A percentile compares a stretch with the other conserved stretches of the same genome.
Conservation (phyloP, 495 filamentous ascomycete genomes). For the Trichoderma orchidacearum region DNA sequence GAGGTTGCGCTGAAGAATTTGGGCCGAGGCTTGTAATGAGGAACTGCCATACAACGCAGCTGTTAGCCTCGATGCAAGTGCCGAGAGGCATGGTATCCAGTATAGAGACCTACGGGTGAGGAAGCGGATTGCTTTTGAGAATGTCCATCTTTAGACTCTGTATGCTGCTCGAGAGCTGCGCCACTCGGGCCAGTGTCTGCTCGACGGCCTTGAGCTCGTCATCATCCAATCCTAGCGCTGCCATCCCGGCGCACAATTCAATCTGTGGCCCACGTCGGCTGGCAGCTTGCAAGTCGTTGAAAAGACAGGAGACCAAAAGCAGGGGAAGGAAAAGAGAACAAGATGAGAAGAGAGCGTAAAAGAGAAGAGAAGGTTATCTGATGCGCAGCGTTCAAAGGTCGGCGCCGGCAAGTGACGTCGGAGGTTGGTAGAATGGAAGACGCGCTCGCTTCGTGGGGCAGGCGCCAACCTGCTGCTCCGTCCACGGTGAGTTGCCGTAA, state of each 20-base stretch:
- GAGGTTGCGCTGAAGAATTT: constrained; percentile 52
- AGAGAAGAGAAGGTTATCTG: too few species aligned
- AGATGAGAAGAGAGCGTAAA: neutral
- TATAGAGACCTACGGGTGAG: constrained; percentile 14
- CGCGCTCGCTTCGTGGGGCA: neutral
- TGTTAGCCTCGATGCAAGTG: too few species aligned
- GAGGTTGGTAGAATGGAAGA: neutral
- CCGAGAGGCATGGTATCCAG: neutral
- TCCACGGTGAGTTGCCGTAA: neutral
- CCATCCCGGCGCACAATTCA: too few species aligned
- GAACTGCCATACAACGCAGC: constrained; percentile 26
- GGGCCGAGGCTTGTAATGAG: constrained; percentile 53
- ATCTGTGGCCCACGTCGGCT: too few species aligned
- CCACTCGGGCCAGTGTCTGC: constrained; percentile 56
- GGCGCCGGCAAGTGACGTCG: neutral
- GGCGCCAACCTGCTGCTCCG: neutral
- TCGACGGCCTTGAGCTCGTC: constrained; percentile 65
- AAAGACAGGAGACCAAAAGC: neutral
- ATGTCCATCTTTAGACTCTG: constrained; percentile 37
- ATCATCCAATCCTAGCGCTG: constrained; percentile 28
- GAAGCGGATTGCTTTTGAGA: constrained; percentile 19
- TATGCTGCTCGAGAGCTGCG: constrained; percentile 54
- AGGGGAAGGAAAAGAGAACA: neutral
- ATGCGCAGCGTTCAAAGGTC: too few species aligned
- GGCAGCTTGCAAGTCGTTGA: neutral